Evolutionary conservation across 106 monocot species (phyloP), one percentile per base, ranked within the genome.

Genomic region (Amphibolis antarctica): DNA sequence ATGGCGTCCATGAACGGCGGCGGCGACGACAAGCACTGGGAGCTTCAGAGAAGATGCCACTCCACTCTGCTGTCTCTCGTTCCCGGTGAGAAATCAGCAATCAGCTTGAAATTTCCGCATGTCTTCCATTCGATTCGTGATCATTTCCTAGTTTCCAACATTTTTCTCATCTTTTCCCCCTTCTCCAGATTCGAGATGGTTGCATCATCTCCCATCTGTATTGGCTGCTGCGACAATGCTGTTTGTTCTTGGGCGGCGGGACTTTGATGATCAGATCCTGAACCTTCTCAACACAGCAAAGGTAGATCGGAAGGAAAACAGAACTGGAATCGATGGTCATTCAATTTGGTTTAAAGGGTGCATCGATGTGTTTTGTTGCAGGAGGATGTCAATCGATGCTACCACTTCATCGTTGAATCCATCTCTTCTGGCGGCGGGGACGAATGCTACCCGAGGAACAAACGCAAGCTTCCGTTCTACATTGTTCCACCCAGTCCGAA

Each of bases 181-280:
- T 12, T 57, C 29, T 18, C 4, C 46, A 88, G 88, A 93, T 75
- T 79, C 80, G 62, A 80, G 80, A 75, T 93, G 88, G 88, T 53
- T 83, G 10, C 62, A 61, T 13, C 77, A 79, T 53, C 64, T 76
- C 0, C 85, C 93, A 17, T 88, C 93, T 3, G 85, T 64, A 24
- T 75, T 83, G 85, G 88, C 93, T 3, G 67, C 64, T 12, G 80
- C 89, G 18, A 72, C 82, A 50, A 70, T 89, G 61, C 53, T 77
- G 24, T 71, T 80, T 44, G 74, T 76, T 22, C 36, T 63, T 44
- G 63, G 50, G 31, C 65, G 13, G 48, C 27, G 1, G 28, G 53
- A 26, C 2, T 31, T 1, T 23, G 48, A 71, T 44, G 49, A 67
- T 4, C 52, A 55, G 28, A 23, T 75, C 18, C 13, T 72, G 11